Conservation (phyloP, 441 rosid species). For the Aleurites moluccanus region DNA sequence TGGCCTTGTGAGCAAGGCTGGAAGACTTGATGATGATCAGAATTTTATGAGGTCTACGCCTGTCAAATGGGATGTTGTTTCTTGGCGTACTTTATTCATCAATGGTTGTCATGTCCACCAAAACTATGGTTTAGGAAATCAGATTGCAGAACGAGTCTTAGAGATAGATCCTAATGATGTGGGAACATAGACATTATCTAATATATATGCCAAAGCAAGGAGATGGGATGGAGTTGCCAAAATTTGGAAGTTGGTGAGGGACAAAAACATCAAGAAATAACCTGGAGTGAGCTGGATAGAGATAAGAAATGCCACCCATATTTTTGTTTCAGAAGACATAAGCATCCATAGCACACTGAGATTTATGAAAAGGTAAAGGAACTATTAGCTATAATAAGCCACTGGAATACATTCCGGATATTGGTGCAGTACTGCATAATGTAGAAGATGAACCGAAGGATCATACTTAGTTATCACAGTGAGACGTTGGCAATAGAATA, state of each 20-base stretch:
- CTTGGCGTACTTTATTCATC: slow-evolving; percentile 81
- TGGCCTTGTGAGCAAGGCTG: slow-evolving; percentile 72
- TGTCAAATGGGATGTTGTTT: slow-evolving; percentile 67
- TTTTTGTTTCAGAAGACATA: slow-evolving; percentile 65
- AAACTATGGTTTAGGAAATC: slow-evolving; percentile 54
- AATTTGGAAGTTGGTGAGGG: slow-evolving; percentile 63
- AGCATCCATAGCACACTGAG: slow-evolving; percentile 55
- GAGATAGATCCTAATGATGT: slow-evolving; percentile 57
- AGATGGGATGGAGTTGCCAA: slow-evolving; percentile 72
- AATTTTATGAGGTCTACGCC: slow-evolving; percentile 61
- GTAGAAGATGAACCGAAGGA: slow-evolving; percentile 86
- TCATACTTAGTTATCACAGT: slow-evolving; percentile 67
- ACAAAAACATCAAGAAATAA: slow-evolving; percentile 69
- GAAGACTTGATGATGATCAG: slow-evolving; percentile 58
- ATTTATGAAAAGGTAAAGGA: slow-evolving; percentile 58
- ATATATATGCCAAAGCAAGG: slow-evolving; percentile 64
- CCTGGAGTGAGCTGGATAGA: slow-evolving; percentile 94
- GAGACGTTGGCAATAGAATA: slow-evolving; percentile 86
- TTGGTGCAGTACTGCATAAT: slow-evolving; percentile 61
- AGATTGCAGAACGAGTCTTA: slow-evolving; percentile 47
- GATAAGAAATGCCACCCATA: slow-evolving; percentile 46
- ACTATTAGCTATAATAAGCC: slow-evolving; percentile 58
- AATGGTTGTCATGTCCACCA: slow-evolving; percentile 64
- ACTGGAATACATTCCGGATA: slow-evolving; percentile 66
- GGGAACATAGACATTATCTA: slow-evolving; percentile 60